Evolutionary conservation across 2,329 filamentous ascomycete species (phyloP).

Genomic region (Cladosporium sp.): DNA sequence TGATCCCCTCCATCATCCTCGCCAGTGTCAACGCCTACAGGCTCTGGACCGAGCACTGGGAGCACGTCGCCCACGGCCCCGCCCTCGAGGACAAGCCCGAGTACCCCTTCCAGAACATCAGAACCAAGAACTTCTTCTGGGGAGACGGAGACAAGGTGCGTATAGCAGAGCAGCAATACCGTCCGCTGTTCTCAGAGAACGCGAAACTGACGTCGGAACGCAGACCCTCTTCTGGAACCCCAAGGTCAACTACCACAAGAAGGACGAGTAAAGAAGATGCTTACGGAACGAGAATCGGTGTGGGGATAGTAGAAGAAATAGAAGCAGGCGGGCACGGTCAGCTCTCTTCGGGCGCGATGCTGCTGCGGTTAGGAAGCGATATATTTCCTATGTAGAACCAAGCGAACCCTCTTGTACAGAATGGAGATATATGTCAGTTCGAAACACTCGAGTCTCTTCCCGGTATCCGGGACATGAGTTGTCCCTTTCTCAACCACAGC

Average conservation of each 20-base stretch:
- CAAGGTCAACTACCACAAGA: slow-evolving; percentile 94
- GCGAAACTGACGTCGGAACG: too few relatives aligned
- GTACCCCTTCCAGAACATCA: slow-evolving; percentile 98
- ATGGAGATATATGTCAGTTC: background rate
- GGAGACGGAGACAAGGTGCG: slow-evolving; percentile 91
- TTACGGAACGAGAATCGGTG: background rate
- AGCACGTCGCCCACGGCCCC: slow-evolving; percentile 82
- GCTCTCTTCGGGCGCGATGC: background rate
- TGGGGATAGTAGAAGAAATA: background rate
- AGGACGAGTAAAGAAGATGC: slow-evolving; percentile 48
- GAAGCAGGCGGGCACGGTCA: background rate
- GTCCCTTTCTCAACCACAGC: too few relatives aligned
- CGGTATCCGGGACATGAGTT: too few relatives aligned
- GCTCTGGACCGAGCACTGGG: slow-evolving; percentile 95
- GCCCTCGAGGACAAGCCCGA: slow-evolving; percentile 86
- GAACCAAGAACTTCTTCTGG: slow-evolving; percentile 92
- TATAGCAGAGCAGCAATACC: slow-evolving; percentile 4
- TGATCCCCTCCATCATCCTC: slow-evolving; percentile 68
- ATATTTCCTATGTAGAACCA: slow-evolving; percentile 12
- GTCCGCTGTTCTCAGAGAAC: too few relatives aligned
- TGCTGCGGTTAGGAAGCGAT: background rate
- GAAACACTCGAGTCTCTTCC: too few relatives aligned
- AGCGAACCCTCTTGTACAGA: slow-evolving; percentile 8
- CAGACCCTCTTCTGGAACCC: slow-evolving; percentile 74
- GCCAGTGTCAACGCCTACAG: slow-evolving; percentile 78